phyloP scores from a whole-genome alignment of 78 protist species.

The Protostelium mycophagum region DNA sequence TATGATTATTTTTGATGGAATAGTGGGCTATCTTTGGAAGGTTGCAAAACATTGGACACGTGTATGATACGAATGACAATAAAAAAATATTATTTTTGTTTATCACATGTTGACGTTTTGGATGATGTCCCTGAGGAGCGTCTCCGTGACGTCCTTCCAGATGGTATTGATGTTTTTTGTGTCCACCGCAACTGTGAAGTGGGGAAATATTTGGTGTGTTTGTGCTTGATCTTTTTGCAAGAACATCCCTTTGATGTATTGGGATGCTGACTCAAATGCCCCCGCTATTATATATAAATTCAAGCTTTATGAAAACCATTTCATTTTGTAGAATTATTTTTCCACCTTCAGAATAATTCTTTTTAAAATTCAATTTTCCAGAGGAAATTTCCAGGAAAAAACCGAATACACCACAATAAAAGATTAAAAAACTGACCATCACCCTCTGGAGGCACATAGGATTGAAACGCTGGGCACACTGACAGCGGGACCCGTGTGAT shows the following conservation, averaged over 20 bases:
- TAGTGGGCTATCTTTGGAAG: too few relatives aligned
- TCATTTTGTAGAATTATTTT: too few relatives aligned
- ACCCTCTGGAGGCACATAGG: neutral
- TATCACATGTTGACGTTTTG: neutral
- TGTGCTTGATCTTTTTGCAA: slow-evolving; percentile 6
- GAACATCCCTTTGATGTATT: slow-evolving; percentile 38
- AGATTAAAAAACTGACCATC: too few relatives aligned
- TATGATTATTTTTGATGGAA: too few relatives aligned
- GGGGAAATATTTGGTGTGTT: slow-evolving; percentile 27
- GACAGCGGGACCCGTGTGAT: slow-evolving; percentile 30
- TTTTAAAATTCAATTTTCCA: too few relatives aligned
- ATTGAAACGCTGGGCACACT: neutral
- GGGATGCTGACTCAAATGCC: slow-evolving; percentile 44
- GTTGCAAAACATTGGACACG: too few relatives aligned
- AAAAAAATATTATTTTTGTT: too few relatives aligned
- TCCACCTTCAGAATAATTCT: too few relatives aligned
- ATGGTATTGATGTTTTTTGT: slow-evolving; percentile 52
- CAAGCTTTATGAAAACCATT: neutral
- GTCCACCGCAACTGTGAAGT: slow-evolving; percentile 59
- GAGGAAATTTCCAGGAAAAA: too few relatives aligned
- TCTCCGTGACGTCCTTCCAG: neutral
- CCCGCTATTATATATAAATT: neutral
- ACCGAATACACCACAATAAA: too few relatives aligned
- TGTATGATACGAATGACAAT: too few relatives aligned
- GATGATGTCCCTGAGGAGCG: neutral